These are phyloP conservation scores for Solanum tarapatanum DNA, from an alignment of 257 asterid species.

Conservation along the genomic window DNA sequence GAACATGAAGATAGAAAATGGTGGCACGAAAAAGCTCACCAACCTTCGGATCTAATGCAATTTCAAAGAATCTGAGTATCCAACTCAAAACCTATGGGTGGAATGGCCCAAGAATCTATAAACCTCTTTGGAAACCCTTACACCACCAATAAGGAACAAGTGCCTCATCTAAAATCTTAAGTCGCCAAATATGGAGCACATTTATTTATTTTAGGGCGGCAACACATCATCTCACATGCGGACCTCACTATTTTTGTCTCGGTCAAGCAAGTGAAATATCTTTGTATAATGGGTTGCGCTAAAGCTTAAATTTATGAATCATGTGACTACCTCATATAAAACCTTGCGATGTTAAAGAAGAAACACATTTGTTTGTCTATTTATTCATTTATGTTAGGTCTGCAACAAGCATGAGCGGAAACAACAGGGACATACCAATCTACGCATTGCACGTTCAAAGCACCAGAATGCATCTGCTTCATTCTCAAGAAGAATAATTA, in stretches of 20 bases:
- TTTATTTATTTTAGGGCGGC: not conserved
- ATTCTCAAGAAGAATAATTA: slow-evolving; percentile 64
- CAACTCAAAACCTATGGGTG: not conserved
- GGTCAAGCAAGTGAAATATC: not conserved
- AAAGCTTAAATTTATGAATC: not conserved
- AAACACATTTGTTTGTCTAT: not conserved
- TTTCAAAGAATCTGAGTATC: not conserved
- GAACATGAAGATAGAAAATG: not conserved
- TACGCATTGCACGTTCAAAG: slow-evolving; percentile 91
- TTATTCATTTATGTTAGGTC: not conserved
- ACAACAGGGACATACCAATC: slow-evolving; percentile 45
- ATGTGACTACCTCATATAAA: not conserved
- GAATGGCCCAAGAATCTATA: not conserved
- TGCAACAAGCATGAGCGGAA: slow-evolving; percentile 2
- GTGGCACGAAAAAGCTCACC: not conserved
- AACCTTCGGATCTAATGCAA: not conserved
- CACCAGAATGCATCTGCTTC: slow-evolving; percentile 99
- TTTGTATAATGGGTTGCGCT: not conserved
- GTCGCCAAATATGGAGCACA: not conserved
- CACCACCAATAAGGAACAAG: not conserved
- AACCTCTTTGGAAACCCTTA: not conserved
- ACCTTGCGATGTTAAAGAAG: not conserved
- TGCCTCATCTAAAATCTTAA: not conserved
- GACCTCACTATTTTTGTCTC: not conserved
- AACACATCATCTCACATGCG: not conserved